Evolutionary conservation across 2,329 filamentous ascomycete species (phyloP), one percentile per base, ranked within the genome.

Genomic region (Fusarium algeriense): DNA sequence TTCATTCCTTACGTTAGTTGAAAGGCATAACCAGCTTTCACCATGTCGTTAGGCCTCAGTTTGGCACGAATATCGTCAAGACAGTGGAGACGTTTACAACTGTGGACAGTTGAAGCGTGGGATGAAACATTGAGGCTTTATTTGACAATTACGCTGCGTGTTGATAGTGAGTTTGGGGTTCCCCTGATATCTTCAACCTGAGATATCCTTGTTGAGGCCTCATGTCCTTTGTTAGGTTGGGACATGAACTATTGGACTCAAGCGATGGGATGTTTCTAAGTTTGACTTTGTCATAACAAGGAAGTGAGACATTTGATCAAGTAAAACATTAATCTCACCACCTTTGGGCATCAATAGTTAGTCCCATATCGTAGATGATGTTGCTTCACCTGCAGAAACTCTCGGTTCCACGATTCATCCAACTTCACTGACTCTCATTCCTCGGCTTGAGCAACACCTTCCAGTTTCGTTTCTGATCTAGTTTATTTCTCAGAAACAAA

Each of bases 401-500:
- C 15, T 35, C 9, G 5, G n/a, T 15, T 34, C 17, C 20, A 12
- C 23, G 14, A n/a, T 15, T 38, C 26, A 41, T 44, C 6, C 13
- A 11, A n/a, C n/a, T n/a, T n/a, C n/a, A n/a, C n/a, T n/a, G 35
- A 5, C 9, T 23, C 20, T 37, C 7, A 12, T 32, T 4, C 2
- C n/a, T 10, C 10, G 15, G 15, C 4, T 3, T 30, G 2, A 15
- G 9, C 20, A 17, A 10, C 28, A 17, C 43, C 46, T 54, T 2
- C 7, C 30, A 26, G 13, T 6, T 14, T 4, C 23, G 13, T 14
- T n/a, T 12, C 17, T 5, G 7, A 23, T 10, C 11, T 10, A 23
- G 8, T 15, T 9, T 7, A 13, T 20, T 35, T 19, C 0, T 3
- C 13, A 1, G 32, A 14, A 4, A 5, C 4, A 19, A 26, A 23